Percentiles rank a stretch among this genome's conserved stretches.
Evolutionary conservation across 2,329 filamentous ascomycete genomes (phyloP).

Genomic region (Arthrobotrys pseudoclavata): DNA sequence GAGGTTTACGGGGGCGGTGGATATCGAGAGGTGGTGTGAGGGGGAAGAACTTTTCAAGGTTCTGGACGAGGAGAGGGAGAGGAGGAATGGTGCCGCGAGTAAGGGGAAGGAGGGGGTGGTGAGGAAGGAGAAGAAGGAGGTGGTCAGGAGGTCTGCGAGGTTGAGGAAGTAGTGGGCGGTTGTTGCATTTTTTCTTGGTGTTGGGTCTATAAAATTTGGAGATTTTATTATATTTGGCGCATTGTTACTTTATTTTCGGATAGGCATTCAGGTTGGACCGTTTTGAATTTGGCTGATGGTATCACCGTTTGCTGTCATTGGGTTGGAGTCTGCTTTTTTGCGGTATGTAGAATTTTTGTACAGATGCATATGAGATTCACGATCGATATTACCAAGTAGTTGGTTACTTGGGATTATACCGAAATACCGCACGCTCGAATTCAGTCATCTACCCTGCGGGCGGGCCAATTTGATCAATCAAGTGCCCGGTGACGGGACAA

Average conservation of each 20-base stretch:
- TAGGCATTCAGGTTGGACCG: no score
- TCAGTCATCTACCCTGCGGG: no score
- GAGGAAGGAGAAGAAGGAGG: background rate
- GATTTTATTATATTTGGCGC: background rate
- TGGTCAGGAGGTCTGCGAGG: slow-evolving; percentile 9
- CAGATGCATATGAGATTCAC: no score
- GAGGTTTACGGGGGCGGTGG: slow-evolving; percentile 29
- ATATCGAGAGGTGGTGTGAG: slow-evolving; percentile 43
- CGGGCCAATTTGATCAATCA: no score
- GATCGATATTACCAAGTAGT: no score
- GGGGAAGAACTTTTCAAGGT: slow-evolving; percentile 28
- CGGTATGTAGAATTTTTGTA: no score
- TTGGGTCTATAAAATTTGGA: background rate
- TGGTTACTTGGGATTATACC: no score
- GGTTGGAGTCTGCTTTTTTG: no score
- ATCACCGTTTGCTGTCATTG: no score
- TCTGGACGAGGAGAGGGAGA: slow-evolving; percentile 39
- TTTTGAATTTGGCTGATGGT: background rate
- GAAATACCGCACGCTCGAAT: no score
- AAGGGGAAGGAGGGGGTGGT: background rate
- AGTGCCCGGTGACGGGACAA: no score
- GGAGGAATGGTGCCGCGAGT: background rate
- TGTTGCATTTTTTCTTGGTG: slow-evolving; percentile 11
- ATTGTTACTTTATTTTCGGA: background rate
- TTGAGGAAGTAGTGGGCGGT: background rate